A percentile compares a stretch with the other conserved stretches of the same genome.
phyloP scores from a whole-genome alignment of 2,329 filamentous ascomycete species.

The Cercospora berteroae region DNA sequence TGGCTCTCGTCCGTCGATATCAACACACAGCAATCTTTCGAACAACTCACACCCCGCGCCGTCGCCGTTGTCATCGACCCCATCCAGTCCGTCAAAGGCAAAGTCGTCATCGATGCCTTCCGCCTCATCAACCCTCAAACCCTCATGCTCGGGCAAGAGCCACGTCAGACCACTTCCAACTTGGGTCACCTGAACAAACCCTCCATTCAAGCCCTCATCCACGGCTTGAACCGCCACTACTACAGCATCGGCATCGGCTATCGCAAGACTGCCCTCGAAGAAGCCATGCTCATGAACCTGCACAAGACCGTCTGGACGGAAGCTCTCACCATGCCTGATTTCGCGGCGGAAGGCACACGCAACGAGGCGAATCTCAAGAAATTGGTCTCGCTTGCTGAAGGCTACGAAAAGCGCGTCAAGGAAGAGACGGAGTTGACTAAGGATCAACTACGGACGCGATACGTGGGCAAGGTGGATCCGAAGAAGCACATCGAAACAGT shows the following conservation, averaged over 20 bases:
- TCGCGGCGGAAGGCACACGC: constrained; percentile 75
- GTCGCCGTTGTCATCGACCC: constrained; percentile 98
- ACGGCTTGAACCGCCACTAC: constrained; percentile 97
- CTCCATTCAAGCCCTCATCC: constrained; percentile 98
- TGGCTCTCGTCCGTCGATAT: constrained; percentile 99
- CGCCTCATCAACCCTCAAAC: constrained; percentile 97
- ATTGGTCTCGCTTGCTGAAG: constrained; percentile 84
- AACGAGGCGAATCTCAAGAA: constrained; percentile 88
- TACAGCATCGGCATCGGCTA: constrained; percentile 99
- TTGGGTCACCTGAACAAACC: constrained; percentile 98
- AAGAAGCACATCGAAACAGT: constrained; percentile 99
- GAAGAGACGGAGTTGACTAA: constrained; percentile 97
- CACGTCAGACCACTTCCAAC: constrained; percentile 95
- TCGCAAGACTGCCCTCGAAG: constrained; percentile 89
- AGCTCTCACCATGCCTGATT: constrained; percentile 94
- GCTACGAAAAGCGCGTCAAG: constrained; percentile 98
- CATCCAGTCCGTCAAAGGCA: constrained; percentile 98
- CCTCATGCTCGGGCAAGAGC: constrained; percentile 96
- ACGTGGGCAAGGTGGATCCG: constrained; percentile 96
- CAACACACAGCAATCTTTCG: constrained; percentile 99
- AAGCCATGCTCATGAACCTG: constrained; percentile 99
- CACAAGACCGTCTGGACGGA: constrained; percentile 99
- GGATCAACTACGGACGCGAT: constrained; percentile 97
- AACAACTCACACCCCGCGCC: constrained; percentile 93
- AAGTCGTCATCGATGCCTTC: constrained; percentile 99